phyloP scores from a whole-genome alignment of 2,329 filamentous ascomycete species.

The Exophiala dermatitidis region DNA sequence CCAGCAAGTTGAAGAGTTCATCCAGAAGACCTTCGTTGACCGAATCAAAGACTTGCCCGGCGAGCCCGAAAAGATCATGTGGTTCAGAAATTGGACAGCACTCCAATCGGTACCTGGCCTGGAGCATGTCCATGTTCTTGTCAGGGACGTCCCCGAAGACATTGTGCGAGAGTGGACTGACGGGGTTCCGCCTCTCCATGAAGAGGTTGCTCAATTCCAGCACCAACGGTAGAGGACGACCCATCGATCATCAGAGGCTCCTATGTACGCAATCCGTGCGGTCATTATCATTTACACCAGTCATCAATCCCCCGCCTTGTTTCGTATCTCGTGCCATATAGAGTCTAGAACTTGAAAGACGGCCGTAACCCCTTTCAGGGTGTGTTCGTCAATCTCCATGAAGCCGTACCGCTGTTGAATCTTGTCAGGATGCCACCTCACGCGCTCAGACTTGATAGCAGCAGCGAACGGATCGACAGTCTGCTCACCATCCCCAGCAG shows the following conservation, averaged over 20 bases:
- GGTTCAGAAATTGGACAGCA: constrained; percentile 59
- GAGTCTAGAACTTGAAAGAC: constrained; percentile 86
- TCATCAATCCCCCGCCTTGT: background rate
- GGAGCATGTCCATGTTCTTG: constrained; percentile 52
- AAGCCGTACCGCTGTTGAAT: constrained; percentile 79
- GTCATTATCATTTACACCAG: background rate
- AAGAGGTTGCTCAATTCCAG: background rate
- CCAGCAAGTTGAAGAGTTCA: constrained; percentile 44
- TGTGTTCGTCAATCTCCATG: constrained; percentile 65
- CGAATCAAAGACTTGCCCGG: constrained; percentile 33
- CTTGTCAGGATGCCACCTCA: constrained; percentile 97
- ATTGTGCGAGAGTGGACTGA: constrained; percentile 42
- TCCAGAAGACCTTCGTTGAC: constrained; percentile 44
- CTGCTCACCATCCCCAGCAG: constrained; percentile 14
- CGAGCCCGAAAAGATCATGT: constrained; percentile 46
- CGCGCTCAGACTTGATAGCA: constrained; percentile 71
- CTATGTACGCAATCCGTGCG: too few relatives aligned
- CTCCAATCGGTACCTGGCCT: constrained; percentile 54
- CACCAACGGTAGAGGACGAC: background rate
- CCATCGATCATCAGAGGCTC: background rate
- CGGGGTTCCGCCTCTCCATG: constrained; percentile 24
- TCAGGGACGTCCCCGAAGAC: constrained; percentile 42
- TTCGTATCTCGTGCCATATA: constrained; percentile 54
- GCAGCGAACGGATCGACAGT: constrained; percentile 36
- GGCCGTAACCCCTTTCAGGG: constrained; percentile 74